phyloP scores from a whole-genome alignment of 1,284 basidiomycete genomes.

The Apiotrichum gracile region DNA sequence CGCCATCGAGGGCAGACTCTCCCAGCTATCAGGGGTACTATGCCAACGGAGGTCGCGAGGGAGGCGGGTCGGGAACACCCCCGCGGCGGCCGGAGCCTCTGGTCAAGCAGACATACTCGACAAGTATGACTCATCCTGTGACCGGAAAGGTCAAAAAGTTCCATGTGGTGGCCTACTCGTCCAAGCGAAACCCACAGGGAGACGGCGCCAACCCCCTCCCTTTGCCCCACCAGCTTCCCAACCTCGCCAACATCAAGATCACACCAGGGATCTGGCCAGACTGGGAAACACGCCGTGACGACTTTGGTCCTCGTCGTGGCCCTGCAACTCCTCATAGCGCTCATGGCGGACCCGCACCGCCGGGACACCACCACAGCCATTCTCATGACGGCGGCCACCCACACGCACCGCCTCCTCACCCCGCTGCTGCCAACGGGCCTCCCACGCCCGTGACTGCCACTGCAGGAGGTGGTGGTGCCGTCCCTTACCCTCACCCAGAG shows the following conservation, averaged over 20 bases:
- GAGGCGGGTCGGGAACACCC: conserved; percentile 10
- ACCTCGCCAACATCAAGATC: conserved; percentile 34
- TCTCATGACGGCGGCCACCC: conserved; percentile 1
- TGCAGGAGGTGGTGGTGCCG: neutral
- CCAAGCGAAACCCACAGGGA: conserved; percentile 43
- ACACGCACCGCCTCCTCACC: conserved; percentile 13
- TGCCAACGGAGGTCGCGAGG: conserved; percentile 7
- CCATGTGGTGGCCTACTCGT: conserved; percentile 45
- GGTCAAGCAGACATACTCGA: conserved; percentile 47
- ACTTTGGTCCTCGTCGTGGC: conserved; percentile 20
- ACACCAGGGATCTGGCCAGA: conserved; percentile 43
- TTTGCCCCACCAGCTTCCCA: conserved; percentile 39
- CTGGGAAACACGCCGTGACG: conserved; percentile 37
- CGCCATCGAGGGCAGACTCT: conserved; percentile 23
- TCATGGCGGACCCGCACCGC: no score
- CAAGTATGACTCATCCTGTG: conserved; percentile 40
- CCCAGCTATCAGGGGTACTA: conserved; percentile 21
- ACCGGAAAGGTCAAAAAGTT: conserved; percentile 42
- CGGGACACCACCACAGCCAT: no score
- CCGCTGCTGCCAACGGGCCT: conserved; percentile 5
- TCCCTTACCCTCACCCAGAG: conserved; percentile 10
- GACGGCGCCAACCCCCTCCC: conserved; percentile 38
- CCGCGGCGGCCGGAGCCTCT: conserved; percentile 29
- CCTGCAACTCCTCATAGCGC: conserved; percentile 5
- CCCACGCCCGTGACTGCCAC: conserved; percentile 17